phyloP scores from a whole-genome alignment of 2,329 filamentous ascomycete genomes.

The Chaetothyriales sp. region DNA sequence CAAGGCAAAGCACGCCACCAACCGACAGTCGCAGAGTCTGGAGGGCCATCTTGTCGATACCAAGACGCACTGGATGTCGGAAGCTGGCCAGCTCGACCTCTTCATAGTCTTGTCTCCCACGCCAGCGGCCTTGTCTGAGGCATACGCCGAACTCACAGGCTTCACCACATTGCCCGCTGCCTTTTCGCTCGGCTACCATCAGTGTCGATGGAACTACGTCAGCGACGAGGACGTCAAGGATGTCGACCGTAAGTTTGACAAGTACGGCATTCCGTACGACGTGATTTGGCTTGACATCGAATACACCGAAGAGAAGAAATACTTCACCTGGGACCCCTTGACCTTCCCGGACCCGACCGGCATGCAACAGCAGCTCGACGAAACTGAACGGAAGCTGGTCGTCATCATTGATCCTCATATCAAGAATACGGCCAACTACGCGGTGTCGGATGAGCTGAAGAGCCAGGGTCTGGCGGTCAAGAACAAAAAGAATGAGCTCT shows the following conservation, averaged over 20 bases:
- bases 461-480: conserved; percentile 70
- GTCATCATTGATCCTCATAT: conserved; percentile 95
- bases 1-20: conserved; percentile 60
- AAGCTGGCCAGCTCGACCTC: conserved; percentile 75
- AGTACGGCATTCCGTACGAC: conserved; percentile 89
- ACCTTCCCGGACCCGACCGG: conserved; percentile 73
- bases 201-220: conserved; percentile 98
- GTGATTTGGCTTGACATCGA: conserved; percentile 98
- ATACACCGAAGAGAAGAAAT: conserved; percentile 92
- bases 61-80: conserved; percentile 92
- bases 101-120: conserved; percentile 90
- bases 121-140: conserved; percentile 65
- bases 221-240: conserved; percentile 95
- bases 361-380: conserved; percentile 80
- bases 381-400: conserved; percentile 77
- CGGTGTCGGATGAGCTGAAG: conserved; percentile 65
- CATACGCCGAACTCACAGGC: conserved; percentile 81
- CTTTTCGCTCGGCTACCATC: conserved; percentile 86
- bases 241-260: conserved; percentile 92
- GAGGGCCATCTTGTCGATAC: conserved; percentile 57
- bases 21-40: conserved; percentile 62
- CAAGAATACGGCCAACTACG: conserved; percentile 75
- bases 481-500: conserved; percentile 79
- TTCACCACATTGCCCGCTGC: conserved; percentile 83
- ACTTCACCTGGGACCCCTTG: conserved; percentile 91